Evolutionary conservation across 352 stramenopile genomes (phyloP).

Genomic region (Plasmopara muralis): DNA sequence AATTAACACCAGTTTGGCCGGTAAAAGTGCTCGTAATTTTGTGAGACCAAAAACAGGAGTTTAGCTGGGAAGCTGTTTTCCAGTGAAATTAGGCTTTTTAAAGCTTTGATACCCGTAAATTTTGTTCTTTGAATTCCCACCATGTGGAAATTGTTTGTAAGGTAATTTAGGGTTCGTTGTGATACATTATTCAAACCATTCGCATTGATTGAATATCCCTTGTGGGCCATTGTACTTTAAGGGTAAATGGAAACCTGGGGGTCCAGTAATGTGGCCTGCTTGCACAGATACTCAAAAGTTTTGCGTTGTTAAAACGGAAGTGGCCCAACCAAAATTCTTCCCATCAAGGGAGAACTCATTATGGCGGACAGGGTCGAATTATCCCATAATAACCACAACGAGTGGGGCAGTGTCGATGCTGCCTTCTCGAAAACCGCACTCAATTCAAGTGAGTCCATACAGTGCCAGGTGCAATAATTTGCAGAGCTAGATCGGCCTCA

Average conservation of each 20-base stretch:
- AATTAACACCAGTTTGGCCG: not conserved
- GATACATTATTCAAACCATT: not conserved
- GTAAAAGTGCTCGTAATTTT: slow-evolving; percentile 1
- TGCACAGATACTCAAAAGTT: not conserved
- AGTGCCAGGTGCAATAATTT: slow-evolving; percentile 1
- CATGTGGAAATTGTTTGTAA: not conserved
- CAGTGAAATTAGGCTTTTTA: not conserved
- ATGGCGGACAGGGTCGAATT: not conserved
- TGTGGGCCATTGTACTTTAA: not conserved
- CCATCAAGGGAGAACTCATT: not conserved
- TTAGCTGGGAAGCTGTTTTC: not conserved
- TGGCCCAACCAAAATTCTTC: not conserved
- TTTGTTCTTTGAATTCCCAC: slow-evolving; percentile 19
- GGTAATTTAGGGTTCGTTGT: not conserved
- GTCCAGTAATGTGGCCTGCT: not conserved
- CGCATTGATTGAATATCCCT: not conserved
- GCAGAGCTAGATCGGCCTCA: not conserved
- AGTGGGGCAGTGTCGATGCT: not conserved
- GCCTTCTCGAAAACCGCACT: not conserved
- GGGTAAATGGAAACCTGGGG: not conserved
- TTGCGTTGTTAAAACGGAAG: not conserved
- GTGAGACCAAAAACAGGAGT: slow-evolving; percentile 4
- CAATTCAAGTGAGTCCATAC: not conserved
- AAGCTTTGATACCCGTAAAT: slow-evolving; percentile 5
- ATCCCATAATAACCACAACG: not conserved